Percentiles rank a stretch among this genome's conserved stretches.
These are phyloP conservation scores for Leavenworthia alabamica DNA, from an alignment of 345 rosid species.

Conservation along the genomic window DNA sequence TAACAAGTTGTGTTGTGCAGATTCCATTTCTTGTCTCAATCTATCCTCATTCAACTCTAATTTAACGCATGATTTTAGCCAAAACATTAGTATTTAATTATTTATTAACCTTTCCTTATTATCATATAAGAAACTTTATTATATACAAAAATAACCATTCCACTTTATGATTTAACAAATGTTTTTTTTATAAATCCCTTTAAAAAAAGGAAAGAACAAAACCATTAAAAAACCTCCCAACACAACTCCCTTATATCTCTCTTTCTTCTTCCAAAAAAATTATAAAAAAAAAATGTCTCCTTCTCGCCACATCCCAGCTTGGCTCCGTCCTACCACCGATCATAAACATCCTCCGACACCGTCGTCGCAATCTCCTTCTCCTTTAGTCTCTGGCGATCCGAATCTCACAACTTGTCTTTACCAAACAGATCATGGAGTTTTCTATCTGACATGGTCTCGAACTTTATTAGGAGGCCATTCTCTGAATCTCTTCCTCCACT, in stretches of 20 bases:
- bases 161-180: neutral
- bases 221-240: constrained; percentile 12
- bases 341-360: constrained; percentile 17
- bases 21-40: constrained; percentile 1
- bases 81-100: constrained; percentile 9
- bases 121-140: neutral
- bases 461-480: constrained; percentile 79
- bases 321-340: constrained; percentile 29
- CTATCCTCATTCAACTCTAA: neutral
- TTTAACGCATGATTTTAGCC: constrained; percentile 25
- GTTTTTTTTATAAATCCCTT: neutral
- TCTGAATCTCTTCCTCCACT: constrained; percentile 66
- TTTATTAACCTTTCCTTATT: neutral
- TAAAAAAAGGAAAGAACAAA: neutral
- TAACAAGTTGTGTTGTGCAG: constrained; percentile 11
- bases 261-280: neutral
- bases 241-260: constrained; percentile 22
- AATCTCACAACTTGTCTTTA: constrained; percentile 66
- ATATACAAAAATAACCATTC: neutral
- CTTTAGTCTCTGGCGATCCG: constrained; percentile 44
- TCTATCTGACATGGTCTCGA: constrained; percentile 82
- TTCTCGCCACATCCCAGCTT: neutral
- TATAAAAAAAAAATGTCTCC: constrained; percentile 41
- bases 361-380: constrained; percentile 35
- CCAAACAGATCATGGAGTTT: constrained; percentile 69